Evolutionary conservation across 495 filamentous ascomycete genomes (phyloP), one percentile per base, ranked within the genome.

Genomic region (Podospora bellae-mahoneyi): DNA sequence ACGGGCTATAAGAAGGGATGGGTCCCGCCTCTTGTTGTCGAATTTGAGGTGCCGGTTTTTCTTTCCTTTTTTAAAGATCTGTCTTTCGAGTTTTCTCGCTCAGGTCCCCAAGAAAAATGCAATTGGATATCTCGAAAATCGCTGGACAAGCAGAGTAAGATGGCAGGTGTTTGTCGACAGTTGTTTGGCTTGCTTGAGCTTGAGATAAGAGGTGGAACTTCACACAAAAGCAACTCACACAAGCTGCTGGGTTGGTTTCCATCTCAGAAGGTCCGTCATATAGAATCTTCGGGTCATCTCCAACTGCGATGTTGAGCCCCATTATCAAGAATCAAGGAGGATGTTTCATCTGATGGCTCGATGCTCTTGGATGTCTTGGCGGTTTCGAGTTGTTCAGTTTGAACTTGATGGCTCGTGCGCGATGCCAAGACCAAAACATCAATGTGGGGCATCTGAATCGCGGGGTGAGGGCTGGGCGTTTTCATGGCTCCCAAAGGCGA

Each of bases 381-480:
- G 23, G 20, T 57, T 56, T 65, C 63, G 63, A 55, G 55, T 32
- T 61, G 48, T 28, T 57, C 23, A 57, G 28, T 19, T 16, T 16
- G 39, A 26, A 20, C 6, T 19, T 5, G 34, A 27, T 64, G 62
- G 62, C 34, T 39, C 13, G 63, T 65, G 63, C 63, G 30, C 6
- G 16, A 61, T 63, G 64, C 54, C 54, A 44, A 66, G 28, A 3
- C 18, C 62, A 32, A n/a, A 63, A 64, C 16, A 6, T 16, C 15
- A 48, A 62, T 13, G 10, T 48, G 20, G 15, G 44, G 20, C 28
- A 23, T 18, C 48, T 56, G 64, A 66, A 66, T 66, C 64, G 64
- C 55, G 64, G 64, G 64, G 64, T 66, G 64, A 65, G 28, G 28
- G 64, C 64, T 65, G 64, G 54, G 64, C 62, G 39, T 28, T 4